phyloP scores from a whole-genome alignment of 2,329 filamentous ascomycete genomes.

The Nemania diffusa region DNA sequence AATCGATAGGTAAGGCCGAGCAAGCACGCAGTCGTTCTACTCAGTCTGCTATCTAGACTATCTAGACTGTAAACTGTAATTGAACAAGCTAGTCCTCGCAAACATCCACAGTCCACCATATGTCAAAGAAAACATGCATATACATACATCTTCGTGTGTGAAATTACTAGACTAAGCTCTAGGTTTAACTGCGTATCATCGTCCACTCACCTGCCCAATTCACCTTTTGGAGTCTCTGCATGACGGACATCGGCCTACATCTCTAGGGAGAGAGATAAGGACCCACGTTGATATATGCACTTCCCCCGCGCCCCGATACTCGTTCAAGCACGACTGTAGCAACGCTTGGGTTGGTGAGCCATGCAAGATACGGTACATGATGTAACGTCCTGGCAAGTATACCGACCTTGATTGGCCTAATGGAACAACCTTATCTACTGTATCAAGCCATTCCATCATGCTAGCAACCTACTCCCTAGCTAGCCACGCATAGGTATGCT shows the following conservation, averaged over 20 bases:
- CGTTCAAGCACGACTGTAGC: background rate
- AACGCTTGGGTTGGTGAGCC: background rate
- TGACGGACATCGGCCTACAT: background rate
- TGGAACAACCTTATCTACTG: slow-evolving; percentile 21
- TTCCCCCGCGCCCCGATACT: slow-evolving; percentile 21
- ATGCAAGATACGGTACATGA: slow-evolving; percentile 11
- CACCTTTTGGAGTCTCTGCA: slow-evolving; percentile 3
- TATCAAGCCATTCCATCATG: background rate
- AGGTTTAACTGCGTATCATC: background rate
- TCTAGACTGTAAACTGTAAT: no score
- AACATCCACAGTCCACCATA: background rate
- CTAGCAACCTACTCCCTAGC: background rate
- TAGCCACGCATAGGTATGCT: background rate
- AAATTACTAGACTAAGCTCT: background rate
- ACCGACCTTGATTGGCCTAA: slow-evolving; percentile 18
- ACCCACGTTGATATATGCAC: slow-evolving; percentile 30
- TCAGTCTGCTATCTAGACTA: background rate
- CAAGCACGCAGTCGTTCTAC: background rate
- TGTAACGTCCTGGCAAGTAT: background rate
- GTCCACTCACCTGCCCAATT: slow-evolving; percentile 27
- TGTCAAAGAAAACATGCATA: background rate
- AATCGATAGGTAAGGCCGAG: background rate
- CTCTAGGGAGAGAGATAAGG: slow-evolving; percentile 29
- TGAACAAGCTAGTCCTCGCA: background rate
- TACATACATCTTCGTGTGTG: background rate